Evolutionary conservation across 2,329 filamentous ascomycete genomes (phyloP).

Genomic region (Chrysosporium keratinophilum): DNA sequence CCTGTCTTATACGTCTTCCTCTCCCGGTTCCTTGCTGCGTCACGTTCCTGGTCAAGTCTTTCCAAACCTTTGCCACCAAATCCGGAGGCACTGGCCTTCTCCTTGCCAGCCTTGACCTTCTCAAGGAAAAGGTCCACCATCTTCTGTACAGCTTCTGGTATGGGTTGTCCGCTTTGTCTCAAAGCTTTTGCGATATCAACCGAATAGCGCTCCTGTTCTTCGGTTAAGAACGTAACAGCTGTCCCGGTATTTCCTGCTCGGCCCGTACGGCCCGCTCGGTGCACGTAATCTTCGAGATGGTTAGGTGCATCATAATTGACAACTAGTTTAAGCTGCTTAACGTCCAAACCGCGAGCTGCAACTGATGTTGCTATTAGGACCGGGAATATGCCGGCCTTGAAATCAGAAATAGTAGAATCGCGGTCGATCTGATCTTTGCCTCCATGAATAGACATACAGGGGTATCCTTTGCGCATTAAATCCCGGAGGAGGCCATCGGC

Average conservation of each 20-base stretch:
- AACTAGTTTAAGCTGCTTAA: slow-evolving; percentile 90
- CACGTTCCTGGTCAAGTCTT: slow-evolving; percentile 79
- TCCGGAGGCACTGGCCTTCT: slow-evolving; percentile 69
- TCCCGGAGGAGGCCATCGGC: slow-evolving; percentile 70
- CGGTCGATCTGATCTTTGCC: slow-evolving; percentile 90
- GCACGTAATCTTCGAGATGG: slow-evolving; percentile 92
- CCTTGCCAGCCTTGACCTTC: slow-evolving; percentile 86
- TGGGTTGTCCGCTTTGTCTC: slow-evolving; percentile 76
- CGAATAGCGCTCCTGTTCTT: slow-evolving; percentile 83
- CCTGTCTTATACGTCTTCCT: slow-evolving; percentile 83
- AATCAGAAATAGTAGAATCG: slow-evolving; percentile 83
- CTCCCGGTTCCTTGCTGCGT: slow-evolving; percentile 74
- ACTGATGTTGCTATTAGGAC: slow-evolving; percentile 92
- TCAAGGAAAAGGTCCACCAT: slow-evolving; percentile 62
- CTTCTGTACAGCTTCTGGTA: slow-evolving; percentile 59
- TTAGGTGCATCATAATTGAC: slow-evolving; percentile 93
- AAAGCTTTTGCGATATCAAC: slow-evolving; percentile 81
- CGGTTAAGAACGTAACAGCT: slow-evolving; percentile 86
- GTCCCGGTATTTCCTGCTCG: slow-evolving; percentile 90
- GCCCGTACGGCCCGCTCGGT: slow-evolving; percentile 84
- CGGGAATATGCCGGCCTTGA: slow-evolving; percentile 81
- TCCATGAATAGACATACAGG: slow-evolving; percentile 86
- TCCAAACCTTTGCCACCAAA: slow-evolving; percentile 95
- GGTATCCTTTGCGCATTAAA: slow-evolving; percentile 72
- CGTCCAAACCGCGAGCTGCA: slow-evolving; percentile 85